Base-by-base conservation (phyloP, 148 eudicot genomes). In the Camellia lanceoleosa region DNA sequence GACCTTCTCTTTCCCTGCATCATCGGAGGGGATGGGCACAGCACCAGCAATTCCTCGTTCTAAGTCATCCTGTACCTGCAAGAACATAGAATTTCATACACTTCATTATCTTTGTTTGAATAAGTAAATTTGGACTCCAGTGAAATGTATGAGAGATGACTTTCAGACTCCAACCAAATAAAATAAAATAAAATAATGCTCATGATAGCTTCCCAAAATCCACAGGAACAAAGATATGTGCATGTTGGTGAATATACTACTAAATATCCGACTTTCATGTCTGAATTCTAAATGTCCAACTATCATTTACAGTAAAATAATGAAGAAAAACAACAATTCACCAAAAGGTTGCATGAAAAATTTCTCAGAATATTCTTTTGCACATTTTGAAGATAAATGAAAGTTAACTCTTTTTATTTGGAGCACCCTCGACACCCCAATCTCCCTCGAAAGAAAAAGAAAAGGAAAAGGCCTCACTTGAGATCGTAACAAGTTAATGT, bases 51-150 rank as follows among this genome's bases (percentile, higher is more conserved):
- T 67, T 61, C 97, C 92, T 60, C 87, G 85, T 73, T 83, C 78
- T 65, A 96, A 80, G 85, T 93, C 99, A 83, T 87, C 91, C 75
- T 96, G 69, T 64, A 91, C 89, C 99, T 96, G 91, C 74, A 80
- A 79, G 44, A 79, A 73, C 16, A 59, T 16, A 61, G 11, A 67
- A 3, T 0, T 42, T 59, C 43, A 16, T 67, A 16, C 49, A 1
- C 59, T 66, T 60, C 16, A 64, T 77, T 49, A 20, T 54, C 16
- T 20, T 46, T 74, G 51, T 18, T 15, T n/a, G 47, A 47, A 63
- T 56, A 55, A 54, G 65, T 0, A 65, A 67, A 11, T 63, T 19
- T 52, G 14, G 23, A 54, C 44, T 52, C 52, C 54, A 38, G 46
- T 13, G 16, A 41, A 41, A 49, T 42, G 5, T 18, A 49, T 30